These are phyloP conservation scores for Paramecium tetraurelia DNA, from an alignment of 73 alveolate genomes.

Conservation along the genomic window DNA sequence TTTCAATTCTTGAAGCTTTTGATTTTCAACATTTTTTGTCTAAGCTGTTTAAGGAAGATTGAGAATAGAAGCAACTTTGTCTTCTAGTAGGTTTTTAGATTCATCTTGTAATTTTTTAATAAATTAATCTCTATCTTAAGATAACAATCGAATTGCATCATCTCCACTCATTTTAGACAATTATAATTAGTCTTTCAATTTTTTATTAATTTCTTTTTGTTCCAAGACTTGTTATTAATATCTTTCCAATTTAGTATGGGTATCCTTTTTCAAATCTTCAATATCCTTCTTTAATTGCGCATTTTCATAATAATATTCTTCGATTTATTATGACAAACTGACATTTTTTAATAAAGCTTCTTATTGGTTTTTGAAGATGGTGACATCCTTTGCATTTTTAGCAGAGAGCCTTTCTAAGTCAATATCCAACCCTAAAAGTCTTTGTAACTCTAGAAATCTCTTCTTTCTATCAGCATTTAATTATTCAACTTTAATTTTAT, in stretches of 20 bases:
- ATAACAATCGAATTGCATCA: constrained; percentile 16
- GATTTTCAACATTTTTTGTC: neutral
- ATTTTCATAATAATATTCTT: neutral
- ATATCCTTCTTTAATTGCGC: neutral
- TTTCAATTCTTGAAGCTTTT: neutral
- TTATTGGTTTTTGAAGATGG: neutral
- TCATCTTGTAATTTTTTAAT: constrained; percentile 41
- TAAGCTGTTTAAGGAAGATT: constrained; percentile 17
- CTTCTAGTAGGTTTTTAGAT: constrained; percentile 47
- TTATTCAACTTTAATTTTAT: neutral
- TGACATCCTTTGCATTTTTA: constrained; percentile 42
- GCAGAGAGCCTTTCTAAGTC: constrained; percentile 51
- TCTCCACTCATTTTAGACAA: constrained; percentile 44
- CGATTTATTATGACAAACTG: neutral
- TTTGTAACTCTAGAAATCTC: constrained; percentile 8
- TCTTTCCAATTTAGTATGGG: constrained; percentile 15
- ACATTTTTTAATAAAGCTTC: constrained; percentile 15
- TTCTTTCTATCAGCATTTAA: neutral
- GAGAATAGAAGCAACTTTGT: constrained; percentile 15
- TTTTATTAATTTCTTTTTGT: neutral
- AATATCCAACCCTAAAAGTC: constrained; percentile 46
- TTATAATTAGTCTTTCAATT: constrained; percentile 42
- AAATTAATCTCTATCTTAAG: constrained; percentile 26
- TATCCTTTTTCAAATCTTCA: constrained; percentile 16
- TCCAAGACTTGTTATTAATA: constrained; percentile 6